These are phyloP conservation scores for Sphagnum contortum DNA, from an alignment of 225 moss, liverwort and hornwort species.

Conservation along the genomic window DNA sequence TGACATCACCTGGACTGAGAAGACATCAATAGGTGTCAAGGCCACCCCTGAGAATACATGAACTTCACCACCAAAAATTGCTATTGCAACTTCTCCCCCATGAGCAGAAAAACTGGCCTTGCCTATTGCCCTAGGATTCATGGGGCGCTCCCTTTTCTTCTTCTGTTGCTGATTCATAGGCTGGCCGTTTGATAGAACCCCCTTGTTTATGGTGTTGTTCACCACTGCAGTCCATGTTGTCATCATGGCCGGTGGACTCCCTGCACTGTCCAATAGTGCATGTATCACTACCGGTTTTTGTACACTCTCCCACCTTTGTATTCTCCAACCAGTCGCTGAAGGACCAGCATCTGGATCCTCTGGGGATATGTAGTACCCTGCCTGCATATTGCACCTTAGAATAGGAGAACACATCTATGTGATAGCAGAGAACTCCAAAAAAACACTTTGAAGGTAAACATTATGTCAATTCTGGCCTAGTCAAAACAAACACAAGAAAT, in stretches of 20 bases:
- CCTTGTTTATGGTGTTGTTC: constrained; percentile 48
- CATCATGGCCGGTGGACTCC: constrained; percentile 42
- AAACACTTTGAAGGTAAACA: no score
- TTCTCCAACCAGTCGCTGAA: constrained; percentile 81
- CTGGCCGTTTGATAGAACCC: constrained; percentile 15
- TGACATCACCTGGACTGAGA: constrained; percentile 43
- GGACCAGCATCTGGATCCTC: constrained; percentile 78
- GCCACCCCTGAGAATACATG: constrained; percentile 62
- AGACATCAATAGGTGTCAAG: constrained; percentile 54
- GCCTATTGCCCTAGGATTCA: constrained; percentile 62
- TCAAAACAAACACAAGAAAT: no score
- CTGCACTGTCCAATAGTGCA: constrained; percentile 67
- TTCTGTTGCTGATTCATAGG: constrained; percentile 11
- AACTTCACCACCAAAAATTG: constrained; percentile 68
- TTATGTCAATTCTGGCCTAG: no score
- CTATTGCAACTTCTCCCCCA: constrained; percentile 77
- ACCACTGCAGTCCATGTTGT: constrained; percentile 68
- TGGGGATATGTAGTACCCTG: constrained; percentile 93
- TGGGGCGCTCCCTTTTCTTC: constrained; percentile 41
- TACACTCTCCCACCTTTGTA: constrained; percentile 85
- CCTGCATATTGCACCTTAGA: background rate
- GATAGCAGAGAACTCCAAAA: no score
- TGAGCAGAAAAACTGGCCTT: constrained; percentile 63
- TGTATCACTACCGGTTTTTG: constrained; percentile 75
- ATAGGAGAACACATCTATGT: no score